phyloP scores from a whole-genome alignment of 2,329 filamentous ascomycete species.

The Amesomyces nigricolor region DNA sequence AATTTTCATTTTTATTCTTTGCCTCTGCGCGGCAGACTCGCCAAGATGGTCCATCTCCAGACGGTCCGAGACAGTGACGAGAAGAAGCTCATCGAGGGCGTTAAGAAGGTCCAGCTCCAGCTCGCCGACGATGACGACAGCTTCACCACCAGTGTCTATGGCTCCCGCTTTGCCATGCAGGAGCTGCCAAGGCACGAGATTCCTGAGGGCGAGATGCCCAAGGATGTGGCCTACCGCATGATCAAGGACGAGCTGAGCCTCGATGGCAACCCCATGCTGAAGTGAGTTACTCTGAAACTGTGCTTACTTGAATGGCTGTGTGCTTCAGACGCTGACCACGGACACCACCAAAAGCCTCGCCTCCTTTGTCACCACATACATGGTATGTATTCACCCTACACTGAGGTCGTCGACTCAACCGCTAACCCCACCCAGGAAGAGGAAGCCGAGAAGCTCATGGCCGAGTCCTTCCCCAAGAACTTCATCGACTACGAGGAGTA shows the following conservation, averaged over 20 bases:
- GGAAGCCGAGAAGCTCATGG: conserved; percentile 93
- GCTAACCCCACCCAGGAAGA: conserved; percentile 58
- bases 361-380: conserved; percentile 93
- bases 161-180: conserved; percentile 72
- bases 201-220: conserved; percentile 85
- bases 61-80: conserved; percentile 35
- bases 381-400: conserved; percentile 50
- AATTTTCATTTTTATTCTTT: not conserved
- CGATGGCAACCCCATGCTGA: conserved; percentile 85
- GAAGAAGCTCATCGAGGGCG: conserved; percentile 31
- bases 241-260: conserved; percentile 92
- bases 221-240: conserved; percentile 89
- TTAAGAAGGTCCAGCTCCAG: conserved; percentile 42
- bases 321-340: not conserved
- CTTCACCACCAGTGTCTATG: conserved; percentile 79
- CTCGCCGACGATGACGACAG: conserved; percentile 49
- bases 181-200: conserved; percentile 81
- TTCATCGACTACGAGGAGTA: conserved; percentile 90
- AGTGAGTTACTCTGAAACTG: conserved; percentile 43
- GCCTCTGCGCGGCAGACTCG: not conserved
- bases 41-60: conserved; percentile 49
- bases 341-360: conserved; percentile 56
- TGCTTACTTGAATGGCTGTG: not conserved
- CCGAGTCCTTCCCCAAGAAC: conserved; percentile 87
- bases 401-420: not conserved